Evolutionary conservation across 345 rosid genomes (phyloP).

Genomic region (Citrus hindsii): DNA sequence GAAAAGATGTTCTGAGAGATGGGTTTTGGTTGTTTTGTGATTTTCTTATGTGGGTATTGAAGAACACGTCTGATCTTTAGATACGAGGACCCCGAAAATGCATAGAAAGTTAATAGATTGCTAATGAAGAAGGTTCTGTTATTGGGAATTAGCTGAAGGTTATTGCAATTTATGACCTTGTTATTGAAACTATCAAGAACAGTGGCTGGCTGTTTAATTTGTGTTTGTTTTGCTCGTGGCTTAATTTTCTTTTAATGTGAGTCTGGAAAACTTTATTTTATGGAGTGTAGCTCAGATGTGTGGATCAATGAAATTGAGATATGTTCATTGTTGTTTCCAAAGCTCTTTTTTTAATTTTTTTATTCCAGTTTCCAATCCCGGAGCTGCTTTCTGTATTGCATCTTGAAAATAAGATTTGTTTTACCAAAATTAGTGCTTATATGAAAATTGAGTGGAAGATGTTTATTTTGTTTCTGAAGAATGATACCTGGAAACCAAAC

Average conservation of each 20-base stretch:
- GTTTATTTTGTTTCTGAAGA: not conserved
- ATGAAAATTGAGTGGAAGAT: not conserved
- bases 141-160: not conserved
- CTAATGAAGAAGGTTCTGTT: not conserved
- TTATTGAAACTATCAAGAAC: not conserved
- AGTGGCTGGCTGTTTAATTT: not conserved
- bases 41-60: constrained; percentile 2
- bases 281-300: not conserved
- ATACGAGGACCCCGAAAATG: not conserved
- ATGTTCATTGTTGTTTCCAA: not conserved
- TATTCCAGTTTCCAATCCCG: not conserved
- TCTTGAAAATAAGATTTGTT: not conserved
- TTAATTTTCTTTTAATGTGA: not conserved
- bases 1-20: not conserved
- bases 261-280: not conserved
- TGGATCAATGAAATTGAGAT: not conserved
- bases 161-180: not conserved
- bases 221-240: not conserved
- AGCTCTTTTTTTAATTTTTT: not conserved
- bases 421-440: not conserved
- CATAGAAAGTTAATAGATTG: no score
- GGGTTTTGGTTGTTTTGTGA: constrained; percentile 1
- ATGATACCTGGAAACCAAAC: not conserved
- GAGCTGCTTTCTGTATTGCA: not conserved
- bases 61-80: not conserved